Percentiles rank a stretch among this genome's conserved stretches.
phyloP scores from a whole-genome alignment of 2,329 filamentous ascomycete genomes.

The Colletotrichum sp. region DNA sequence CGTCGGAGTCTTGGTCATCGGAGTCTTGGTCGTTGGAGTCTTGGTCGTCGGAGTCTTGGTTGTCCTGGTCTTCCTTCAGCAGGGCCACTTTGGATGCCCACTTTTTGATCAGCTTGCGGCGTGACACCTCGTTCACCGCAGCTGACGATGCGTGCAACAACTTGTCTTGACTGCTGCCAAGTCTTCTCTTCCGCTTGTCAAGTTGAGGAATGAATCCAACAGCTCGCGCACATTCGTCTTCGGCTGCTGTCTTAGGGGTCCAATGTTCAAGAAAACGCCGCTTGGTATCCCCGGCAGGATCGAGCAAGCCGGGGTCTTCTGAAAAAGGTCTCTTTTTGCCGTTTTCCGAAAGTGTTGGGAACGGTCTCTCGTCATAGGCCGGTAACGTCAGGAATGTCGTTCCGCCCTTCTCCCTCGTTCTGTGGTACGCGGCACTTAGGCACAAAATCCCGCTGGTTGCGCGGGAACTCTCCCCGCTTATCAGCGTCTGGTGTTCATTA shows the following conservation, averaged over 20 bases:
- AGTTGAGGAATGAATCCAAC: neutral
- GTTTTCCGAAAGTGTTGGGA: neutral
- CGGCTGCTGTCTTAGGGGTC: neutral
- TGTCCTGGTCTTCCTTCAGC: neutral
- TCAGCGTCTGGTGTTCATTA: neutral
- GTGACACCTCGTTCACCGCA: neutral
- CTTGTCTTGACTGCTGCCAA: neutral
- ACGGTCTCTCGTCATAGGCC: neutral
- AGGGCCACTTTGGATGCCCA: neutral
- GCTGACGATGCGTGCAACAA: neutral
- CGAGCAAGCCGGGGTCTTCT: neutral
- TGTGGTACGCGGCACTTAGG: rapidly evolving
- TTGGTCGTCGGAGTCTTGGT: neutral
- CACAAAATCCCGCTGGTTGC: neutral
- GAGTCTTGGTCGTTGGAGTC: too few species aligned
- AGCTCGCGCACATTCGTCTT: neutral
- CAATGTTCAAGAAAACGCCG: neutral
- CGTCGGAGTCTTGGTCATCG: neutral
- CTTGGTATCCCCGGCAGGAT: neutral
- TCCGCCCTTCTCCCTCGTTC: neutral
- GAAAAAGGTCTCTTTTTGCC: neutral
- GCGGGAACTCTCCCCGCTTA: rapidly evolving
- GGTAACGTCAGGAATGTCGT: neutral
- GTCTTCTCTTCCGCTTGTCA: neutral
- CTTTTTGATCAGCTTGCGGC: neutral